phyloP scores from a whole-genome alignment of 2,329 filamentous ascomycete genomes.

The Aspergillus sp. region DNA sequence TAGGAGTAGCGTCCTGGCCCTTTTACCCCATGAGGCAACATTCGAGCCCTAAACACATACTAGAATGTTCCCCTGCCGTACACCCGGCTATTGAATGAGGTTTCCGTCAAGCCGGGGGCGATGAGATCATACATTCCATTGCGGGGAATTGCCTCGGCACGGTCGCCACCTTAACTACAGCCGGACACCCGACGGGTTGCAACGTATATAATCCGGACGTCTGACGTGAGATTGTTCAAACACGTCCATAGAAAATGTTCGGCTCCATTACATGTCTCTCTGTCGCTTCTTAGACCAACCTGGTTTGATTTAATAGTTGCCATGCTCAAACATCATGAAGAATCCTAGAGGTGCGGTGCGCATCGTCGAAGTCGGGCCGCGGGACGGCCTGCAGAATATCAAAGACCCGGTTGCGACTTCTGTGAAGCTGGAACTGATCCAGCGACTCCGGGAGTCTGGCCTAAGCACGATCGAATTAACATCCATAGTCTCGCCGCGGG shows the following conservation, averaged over 20 bases:
- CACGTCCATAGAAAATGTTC: background rate
- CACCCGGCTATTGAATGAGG: background rate
- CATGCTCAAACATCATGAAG: slow-evolving; percentile 5
- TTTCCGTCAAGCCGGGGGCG: background rate
- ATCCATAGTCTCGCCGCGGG: slow-evolving; percentile 79
- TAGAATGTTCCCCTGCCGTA: too few species aligned
- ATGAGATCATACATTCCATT: background rate
- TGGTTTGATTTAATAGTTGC: background rate
- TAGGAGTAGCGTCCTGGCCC: too few species aligned
- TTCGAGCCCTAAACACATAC: too few species aligned
- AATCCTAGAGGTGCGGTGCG: slow-evolving; percentile 34
- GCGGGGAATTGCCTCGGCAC: background rate
- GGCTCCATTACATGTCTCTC: background rate
- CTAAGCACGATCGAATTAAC: slow-evolving; percentile 74
- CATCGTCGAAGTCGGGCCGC: slow-evolving; percentile 79
- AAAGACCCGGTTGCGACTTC: slow-evolving; percentile 66
- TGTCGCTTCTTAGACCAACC: background rate
- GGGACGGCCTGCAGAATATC: slow-evolving; percentile 87
- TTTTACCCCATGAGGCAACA: too few species aligned
- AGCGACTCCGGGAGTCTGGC: slow-evolving; percentile 65
- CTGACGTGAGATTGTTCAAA: background rate
- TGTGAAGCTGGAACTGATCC: slow-evolving; percentile 75
- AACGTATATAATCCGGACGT: background rate
- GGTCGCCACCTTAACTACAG: background rate
- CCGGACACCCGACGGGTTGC: background rate